These are phyloP conservation scores for Mycosphaerella arachidis DNA, from an alignment of 2,329 filamentous ascomycete species.

Conservation along the genomic window DNA sequence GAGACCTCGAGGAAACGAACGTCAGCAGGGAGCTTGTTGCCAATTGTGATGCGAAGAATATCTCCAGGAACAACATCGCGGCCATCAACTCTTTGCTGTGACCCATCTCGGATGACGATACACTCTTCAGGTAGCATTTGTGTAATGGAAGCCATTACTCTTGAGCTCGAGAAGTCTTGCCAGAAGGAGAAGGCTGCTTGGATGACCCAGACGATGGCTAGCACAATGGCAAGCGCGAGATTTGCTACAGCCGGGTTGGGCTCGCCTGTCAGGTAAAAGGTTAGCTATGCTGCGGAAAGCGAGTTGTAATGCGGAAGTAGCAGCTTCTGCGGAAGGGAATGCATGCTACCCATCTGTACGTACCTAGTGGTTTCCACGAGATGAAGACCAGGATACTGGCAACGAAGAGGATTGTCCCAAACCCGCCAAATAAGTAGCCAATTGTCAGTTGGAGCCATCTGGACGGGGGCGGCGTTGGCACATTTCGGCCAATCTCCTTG, in stretches of 20 bases:
- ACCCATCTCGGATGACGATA: slow-evolving; percentile 58
- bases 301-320: too few species aligned
- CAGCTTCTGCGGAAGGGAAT: too few species aligned
- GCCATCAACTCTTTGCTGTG: slow-evolving; percentile 34
- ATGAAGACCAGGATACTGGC: slow-evolving; percentile 70
- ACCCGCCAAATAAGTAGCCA: slow-evolving; percentile 73
- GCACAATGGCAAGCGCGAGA: slow-evolving; percentile 66
- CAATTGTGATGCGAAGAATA: slow-evolving; percentile 62
- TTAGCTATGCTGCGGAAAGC: neutral
- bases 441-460: slow-evolving; percentile 55
- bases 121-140: slow-evolving; percentile 74
- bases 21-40: slow-evolving; percentile 71
- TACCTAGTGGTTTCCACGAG: slow-evolving; percentile 64
- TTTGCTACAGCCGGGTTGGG: slow-evolving; percentile 60
- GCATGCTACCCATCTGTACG: slow-evolving; percentile 36
- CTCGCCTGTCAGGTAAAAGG: neutral
- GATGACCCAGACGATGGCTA: slow-evolving; percentile 64
- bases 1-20: slow-evolving; percentile 65
- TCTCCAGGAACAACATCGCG: slow-evolving; percentile 67
- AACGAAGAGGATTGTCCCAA: slow-evolving; percentile 65
- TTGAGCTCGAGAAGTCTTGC: slow-evolving; percentile 68
- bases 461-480: slow-evolving; percentile 61
- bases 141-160: slow-evolving; percentile 75
- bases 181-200: slow-evolving; percentile 55
- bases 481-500: slow-evolving; percentile 62